These are phyloP conservation scores for Ustanciosporium gigantosporum DNA, from an alignment of 1,284 basidiomycete species.

Conservation along the genomic window DNA sequence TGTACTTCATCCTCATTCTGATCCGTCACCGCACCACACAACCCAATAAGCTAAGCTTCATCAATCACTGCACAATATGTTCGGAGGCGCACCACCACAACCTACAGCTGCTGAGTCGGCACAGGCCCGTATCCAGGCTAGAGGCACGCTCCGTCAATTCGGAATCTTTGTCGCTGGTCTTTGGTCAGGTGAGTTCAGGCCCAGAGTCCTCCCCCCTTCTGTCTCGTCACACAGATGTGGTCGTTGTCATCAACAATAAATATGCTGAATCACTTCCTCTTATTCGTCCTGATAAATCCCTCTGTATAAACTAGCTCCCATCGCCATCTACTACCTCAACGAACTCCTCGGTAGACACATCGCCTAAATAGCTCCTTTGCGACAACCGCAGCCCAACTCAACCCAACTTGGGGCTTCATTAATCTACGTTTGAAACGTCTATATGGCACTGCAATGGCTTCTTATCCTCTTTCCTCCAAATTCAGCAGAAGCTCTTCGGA, in stretches of 20 bases:
- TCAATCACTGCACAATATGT: constrained; percentile 6
- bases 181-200: constrained; percentile 25
- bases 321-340: constrained; percentile 39
- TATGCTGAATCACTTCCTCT: too few relatives aligned
- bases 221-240: neutral
- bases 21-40: neutral
- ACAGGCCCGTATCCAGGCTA: constrained; percentile 16
- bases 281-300: too few relatives aligned
- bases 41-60: neutral
- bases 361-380: constrained; percentile 6
- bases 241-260: too few relatives aligned
- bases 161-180: constrained; percentile 26
- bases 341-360: constrained; percentile 38
- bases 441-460: too few relatives aligned
- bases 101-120: constrained; percentile 22
- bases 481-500: too few relatives aligned
- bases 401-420: too few relatives aligned
- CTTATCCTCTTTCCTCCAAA: too few relatives aligned
- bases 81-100: constrained; percentile 34
- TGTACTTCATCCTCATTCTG: neutral
- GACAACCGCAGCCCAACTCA: neutral
- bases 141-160: constrained; percentile 19
- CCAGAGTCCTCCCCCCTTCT: neutral
- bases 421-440: too few relatives aligned
- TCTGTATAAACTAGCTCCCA: too few relatives aligned